These are phyloP conservation scores for Aureobasidium mangrovei DNA, from an alignment of 2,329 filamentous ascomycete species.

Conservation along the genomic window DNA sequence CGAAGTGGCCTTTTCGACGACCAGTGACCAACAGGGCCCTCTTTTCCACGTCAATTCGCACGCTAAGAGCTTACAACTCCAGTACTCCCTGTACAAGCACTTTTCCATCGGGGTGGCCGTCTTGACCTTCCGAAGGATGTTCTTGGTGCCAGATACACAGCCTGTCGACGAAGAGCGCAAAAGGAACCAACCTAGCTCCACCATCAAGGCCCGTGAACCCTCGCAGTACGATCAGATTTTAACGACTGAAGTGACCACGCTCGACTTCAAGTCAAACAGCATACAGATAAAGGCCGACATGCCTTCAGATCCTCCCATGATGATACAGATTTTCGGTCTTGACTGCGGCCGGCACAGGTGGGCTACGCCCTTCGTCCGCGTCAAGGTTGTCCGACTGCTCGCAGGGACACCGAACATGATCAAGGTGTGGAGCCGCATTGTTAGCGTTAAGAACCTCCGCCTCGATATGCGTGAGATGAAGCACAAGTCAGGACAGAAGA, in stretches of 20 bases:
- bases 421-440: constrained; percentile 73
- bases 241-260: constrained; percentile 58
- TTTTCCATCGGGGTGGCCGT: constrained; percentile 79
- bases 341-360: constrained; percentile 80
- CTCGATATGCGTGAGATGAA: constrained; percentile 72
- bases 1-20: constrained; percentile 76
- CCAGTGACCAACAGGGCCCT: constrained; percentile 77
- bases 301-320: constrained; percentile 80
- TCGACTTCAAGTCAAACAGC: constrained; percentile 74
- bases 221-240: background rate
- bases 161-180: background rate
- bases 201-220: background rate
- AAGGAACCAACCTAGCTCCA: constrained; percentile 11
- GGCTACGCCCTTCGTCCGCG: constrained; percentile 71
- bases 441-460: constrained; percentile 73
- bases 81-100: constrained; percentile 90
- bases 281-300: constrained; percentile 83
- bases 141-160: background rate
- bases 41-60: constrained; percentile 80
- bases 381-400: constrained; percentile 74
- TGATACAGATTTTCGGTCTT: constrained; percentile 78
- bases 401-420: constrained; percentile 78
- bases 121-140: constrained; percentile 24
- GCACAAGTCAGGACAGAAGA: constrained; percentile 47
- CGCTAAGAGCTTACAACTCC: constrained; percentile 67